Conservation (phyloP, 2,329 filamentous ascomycete species). For the Aspergillus neotritici region DNA sequence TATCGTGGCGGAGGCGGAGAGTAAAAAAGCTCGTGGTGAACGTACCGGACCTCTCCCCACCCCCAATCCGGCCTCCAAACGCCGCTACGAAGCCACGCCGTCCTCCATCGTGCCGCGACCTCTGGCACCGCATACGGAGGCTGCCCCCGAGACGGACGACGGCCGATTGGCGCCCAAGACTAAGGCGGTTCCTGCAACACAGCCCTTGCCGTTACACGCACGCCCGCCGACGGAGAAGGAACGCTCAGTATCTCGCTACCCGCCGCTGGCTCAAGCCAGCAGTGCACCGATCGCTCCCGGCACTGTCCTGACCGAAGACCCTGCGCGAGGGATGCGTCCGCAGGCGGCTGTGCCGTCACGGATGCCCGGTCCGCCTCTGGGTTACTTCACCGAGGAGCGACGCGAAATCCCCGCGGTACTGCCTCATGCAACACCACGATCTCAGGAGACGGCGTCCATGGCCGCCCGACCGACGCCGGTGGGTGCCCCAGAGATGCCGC, state of each 20-base stretch:
- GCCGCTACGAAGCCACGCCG: conserved; percentile 44
- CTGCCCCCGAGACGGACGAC: conserved; percentile 29
- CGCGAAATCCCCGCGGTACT: conserved; percentile 26
- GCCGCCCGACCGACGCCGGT: conserved; percentile 27
- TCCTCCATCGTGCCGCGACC: conserved; percentile 38
- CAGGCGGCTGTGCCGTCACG: conserved; percentile 28
- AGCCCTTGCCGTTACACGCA: conserved; percentile 27
- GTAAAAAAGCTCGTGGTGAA: conserved; percentile 41
- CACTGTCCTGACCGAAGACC: conserved; percentile 30
- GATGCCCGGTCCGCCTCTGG: conserved; percentile 38
- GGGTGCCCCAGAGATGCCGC: conserved; percentile 26
- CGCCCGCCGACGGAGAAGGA: conserved; percentile 33
- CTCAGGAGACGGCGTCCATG: conserved; percentile 24
- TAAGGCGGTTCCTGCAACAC: conserved; percentile 28
- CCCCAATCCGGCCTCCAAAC: conserved; percentile 41
- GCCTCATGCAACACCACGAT: conserved; percentile 19
- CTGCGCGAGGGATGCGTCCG: conserved; percentile 26
- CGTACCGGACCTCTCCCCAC: conserved; percentile 40
- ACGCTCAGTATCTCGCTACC: conserved; percentile 30
- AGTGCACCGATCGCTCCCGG: conserved; percentile 24
- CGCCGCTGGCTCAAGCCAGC: conserved; percentile 37
- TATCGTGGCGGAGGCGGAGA: conserved; percentile 38
- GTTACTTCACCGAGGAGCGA: conserved; percentile 42
- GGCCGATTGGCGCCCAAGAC: conserved; percentile 24
- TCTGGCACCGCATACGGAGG: conserved; percentile 40